These are phyloP conservation scores for Mycena albidolilacea DNA, from an alignment of 768 basidiomycete species.

Conservation along the genomic window DNA sequence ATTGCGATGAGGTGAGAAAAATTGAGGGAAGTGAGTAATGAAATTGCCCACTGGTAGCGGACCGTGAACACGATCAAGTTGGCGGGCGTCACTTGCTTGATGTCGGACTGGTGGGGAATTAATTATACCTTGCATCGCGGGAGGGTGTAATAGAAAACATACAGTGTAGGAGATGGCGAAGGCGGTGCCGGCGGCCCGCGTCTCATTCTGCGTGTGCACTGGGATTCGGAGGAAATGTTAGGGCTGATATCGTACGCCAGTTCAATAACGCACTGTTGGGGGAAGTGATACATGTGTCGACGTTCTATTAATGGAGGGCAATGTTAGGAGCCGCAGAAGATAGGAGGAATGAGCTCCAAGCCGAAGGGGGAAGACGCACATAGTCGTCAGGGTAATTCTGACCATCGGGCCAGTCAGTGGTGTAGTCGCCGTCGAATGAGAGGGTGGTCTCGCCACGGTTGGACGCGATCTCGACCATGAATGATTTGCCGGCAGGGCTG, in stretches of 20 bases:
- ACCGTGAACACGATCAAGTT: constrained; percentile 70
- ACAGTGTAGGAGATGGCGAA: constrained; percentile 71
- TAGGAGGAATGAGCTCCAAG: not conserved
- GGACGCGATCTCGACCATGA: constrained; percentile 64
- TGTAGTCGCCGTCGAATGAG: constrained; percentile 56
- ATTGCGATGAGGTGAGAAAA: constrained; percentile 14
- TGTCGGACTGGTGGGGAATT: constrained; percentile 57
- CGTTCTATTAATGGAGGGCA: constrained; percentile 47
- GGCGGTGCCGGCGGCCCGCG: constrained; percentile 67
- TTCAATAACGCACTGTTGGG: constrained; percentile 61
- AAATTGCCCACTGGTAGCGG: constrained; percentile 57
- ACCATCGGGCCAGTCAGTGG: constrained; percentile 65
- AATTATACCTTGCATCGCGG: not conserved
- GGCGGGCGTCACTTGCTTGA: constrained; percentile 60
- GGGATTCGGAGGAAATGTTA: not conserved
- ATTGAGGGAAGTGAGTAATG: not conserved
- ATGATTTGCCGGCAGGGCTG: constrained; percentile 63
- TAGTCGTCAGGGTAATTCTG: constrained; percentile 59
- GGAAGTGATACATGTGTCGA: constrained; percentile 58
- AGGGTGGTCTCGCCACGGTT: constrained; percentile 65
- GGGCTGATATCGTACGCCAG: not conserved
- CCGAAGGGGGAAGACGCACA: constrained; percentile 48
- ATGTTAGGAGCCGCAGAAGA: constrained; percentile 6
- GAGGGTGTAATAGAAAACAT: constrained; percentile 3
- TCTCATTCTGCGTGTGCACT: constrained; percentile 70